Evolutionary conservation across 169 alveolate species (phyloP).

Genomic region (Besnoitia besnoiti): DNA sequence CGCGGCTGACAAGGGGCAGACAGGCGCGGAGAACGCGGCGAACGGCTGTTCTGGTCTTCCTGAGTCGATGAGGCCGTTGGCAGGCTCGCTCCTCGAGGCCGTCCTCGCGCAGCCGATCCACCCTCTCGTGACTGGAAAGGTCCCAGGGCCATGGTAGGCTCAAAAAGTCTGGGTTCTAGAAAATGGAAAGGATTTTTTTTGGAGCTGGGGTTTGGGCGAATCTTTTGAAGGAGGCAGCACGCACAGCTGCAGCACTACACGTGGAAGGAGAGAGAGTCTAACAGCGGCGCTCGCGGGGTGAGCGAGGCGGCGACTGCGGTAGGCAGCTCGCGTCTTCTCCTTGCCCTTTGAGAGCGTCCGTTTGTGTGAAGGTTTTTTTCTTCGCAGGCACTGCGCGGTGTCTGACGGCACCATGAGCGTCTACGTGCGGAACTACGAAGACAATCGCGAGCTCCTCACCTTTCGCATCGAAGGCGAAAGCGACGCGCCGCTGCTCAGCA

Average conservation of each 20-base stretch:
- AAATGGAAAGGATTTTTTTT: no score
- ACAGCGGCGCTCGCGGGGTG: no score
- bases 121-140: not conserved
- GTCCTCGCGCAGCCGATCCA: not conserved
- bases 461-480: conserved; percentile 54
- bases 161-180: no score
- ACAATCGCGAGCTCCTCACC: conserved; percentile 58
- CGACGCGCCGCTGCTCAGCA: conserved; percentile 59
- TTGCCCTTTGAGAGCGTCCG: no score
- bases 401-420: not conserved
- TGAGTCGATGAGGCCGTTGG: not conserved
- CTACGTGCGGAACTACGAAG: conserved; percentile 40
- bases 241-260: no score
- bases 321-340: no score
- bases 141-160: not conserved
- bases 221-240: no score
- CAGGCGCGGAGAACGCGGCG: not conserved
- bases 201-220: no score
- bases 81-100: not conserved
- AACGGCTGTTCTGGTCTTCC: not conserved
- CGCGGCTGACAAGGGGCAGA: not conserved
- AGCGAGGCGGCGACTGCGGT: no score
- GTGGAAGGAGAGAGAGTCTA: no score
- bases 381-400: not conserved
- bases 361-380: not conserved